A percentile compares a stretch with the other conserved stretches of the same genome.
These are phyloP conservation scores for Pseudogymnoascus verrucosus DNA, from an alignment of 2,329 filamentous ascomycete genomes.

Conservation along the genomic window DNA sequence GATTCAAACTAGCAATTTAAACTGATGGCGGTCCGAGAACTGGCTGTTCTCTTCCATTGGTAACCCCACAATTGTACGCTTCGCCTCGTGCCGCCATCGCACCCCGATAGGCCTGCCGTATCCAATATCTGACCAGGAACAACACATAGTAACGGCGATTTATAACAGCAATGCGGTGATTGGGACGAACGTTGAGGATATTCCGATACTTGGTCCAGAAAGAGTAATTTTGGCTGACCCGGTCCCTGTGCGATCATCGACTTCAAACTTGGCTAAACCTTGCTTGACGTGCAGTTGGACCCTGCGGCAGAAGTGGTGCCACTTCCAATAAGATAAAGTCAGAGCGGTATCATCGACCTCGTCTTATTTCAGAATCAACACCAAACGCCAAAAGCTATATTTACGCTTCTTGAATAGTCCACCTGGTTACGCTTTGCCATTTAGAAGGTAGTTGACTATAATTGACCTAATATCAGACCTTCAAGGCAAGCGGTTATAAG, in stretches of 20 bases:
- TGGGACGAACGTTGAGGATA: conserved; percentile 4
- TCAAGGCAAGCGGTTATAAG: neutral
- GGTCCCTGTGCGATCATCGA: neutral
- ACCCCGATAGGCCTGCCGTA: neutral
- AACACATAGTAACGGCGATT: neutral
- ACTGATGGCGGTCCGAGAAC: neutral
- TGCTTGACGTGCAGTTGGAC: neutral
- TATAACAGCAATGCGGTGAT: conserved; percentile 5
- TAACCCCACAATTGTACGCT: neutral
- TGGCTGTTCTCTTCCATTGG: neutral
- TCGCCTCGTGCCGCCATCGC: neutral
- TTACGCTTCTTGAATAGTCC: neutral
- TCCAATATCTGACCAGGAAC: neutral
- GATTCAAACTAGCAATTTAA: neutral
- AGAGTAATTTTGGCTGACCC: neutral
- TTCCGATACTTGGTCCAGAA: conserved; percentile 1
- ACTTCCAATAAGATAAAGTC: neutral
- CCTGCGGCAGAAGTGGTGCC: neutral
- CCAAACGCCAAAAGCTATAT: neutral
- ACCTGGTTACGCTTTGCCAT: neutral
- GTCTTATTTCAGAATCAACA: neutral
- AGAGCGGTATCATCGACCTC: neutral
- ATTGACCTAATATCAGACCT: neutral
- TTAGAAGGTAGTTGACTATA: neutral
- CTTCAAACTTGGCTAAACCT: conserved; percentile 1